Base-by-base conservation (phyloP, 1,139 yeast genomes). In the Ogataea hybrid region DNA sequence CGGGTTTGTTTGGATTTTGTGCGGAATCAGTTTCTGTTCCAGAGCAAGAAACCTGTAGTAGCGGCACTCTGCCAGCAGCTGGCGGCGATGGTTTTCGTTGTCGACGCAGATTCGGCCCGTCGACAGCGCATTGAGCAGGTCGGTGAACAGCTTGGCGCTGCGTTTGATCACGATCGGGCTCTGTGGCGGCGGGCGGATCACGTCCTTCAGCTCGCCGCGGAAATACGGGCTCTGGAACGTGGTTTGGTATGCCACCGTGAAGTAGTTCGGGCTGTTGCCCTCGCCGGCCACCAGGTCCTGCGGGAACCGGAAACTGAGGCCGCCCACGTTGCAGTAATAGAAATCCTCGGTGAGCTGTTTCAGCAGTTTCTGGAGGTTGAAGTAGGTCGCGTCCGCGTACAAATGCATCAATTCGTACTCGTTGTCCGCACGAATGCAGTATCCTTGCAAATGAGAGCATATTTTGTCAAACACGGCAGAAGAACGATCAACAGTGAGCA, bases 231-330 rank as follows among this genome's bases (percentile, higher is more conserved):
- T 81, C 10, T 65, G 63, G 47, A 79, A 68, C 28, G 77, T 56
- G 6, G 77, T 63, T 37, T 77, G 75, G 51, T 71, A 72, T 6
- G 83, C 74, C 17, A 87, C 66, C 11, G 86, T 75, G 63, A 89
- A 85, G 61, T 73, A 87, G 61, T 89, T 89, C 6, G 94, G 95
- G 36, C 64, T 59, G 59, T 89, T 87, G 0, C 96, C 96, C 3
- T 77, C 71, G 6, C 69, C 59, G 4, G 62, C 55, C 39, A 88
- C 66, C 15, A 87, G 51, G 16, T 65, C 67, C 46, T 73, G 72
- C 1, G 89, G 75, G 1, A 89, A 67, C 49, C 73, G 75, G 61
- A 87, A 84, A 16, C 77, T 65, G 37, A 64, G 61, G 21, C 77
- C 74, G 5, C 96, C 94, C 9, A 89, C 68, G 21, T 73, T 69